Base-by-base conservation (phyloP, 495 filamentous ascomycete genomes). In the Alectoria sarmentosa region DNA sequence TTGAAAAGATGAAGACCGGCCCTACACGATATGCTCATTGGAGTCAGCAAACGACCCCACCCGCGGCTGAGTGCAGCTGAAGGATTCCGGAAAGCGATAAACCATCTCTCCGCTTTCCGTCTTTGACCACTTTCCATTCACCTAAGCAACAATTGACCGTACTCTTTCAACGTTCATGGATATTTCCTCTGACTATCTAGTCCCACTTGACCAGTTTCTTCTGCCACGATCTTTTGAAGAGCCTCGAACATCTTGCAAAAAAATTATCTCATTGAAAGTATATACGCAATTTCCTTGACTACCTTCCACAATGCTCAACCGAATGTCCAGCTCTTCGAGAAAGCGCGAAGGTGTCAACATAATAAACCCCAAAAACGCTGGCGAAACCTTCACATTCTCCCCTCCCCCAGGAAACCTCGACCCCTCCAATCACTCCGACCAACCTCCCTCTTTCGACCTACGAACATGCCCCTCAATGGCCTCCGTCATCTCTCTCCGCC, bases 51-150 rank as follows among this genome's bases (percentile, higher is more conserved):
- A 52, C 13, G 4, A 14, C 26, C 48, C 48, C 48, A 26, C 26
- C 42, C 6, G 48, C 26, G 48, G 48, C 48, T 52, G 26, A 52
- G 48, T 52, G 26, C 48, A 52, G 48, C 48, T 52, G 48, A 52
- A 52, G 48, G 48, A 52, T 52, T 14, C 48, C 48, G 23, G 9
- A 28, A 4, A 28, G 26, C 48, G 23, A 52, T 52, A 30, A 30
- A 28, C 4, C 17, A 52, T 52, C 13, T 52, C 26, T 30, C 26
- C 26, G 2, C 13, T 30, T 30, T 17, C 2, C 1, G 30, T 30
- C 48, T 17, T 30, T 11, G 11, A 28, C 48, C 0, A 28, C n/a
- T 30, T 52, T 0, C 10, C 26, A 15, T 30, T 52, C 23, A 28
- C 7, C 4, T 13, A 52, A 30, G 26, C 48, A 30, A 15, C 0